phyloP scores from a whole-genome alignment of 768 basidiomycete genomes.

The Guyanaporus albipodus region DNA sequence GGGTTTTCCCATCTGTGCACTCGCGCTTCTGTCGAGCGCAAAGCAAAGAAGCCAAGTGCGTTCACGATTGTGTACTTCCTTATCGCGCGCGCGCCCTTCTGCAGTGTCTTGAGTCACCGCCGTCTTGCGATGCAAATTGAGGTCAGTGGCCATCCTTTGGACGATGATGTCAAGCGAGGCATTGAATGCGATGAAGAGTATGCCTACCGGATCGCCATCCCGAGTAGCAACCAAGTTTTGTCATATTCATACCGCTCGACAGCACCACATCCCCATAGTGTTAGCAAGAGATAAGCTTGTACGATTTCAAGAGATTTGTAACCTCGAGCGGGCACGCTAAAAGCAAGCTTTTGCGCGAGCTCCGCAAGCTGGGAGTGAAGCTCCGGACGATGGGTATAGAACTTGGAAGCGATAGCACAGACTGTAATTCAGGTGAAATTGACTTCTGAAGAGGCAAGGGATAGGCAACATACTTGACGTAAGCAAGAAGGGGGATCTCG shows the following conservation, averaged over 20 bases:
- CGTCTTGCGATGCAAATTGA: conserved; percentile 92
- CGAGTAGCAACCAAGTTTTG: conserved; percentile 85
- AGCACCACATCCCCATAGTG: conserved; percentile 89
- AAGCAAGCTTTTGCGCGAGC: conserved; percentile 83
- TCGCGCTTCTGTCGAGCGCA: conserved; percentile 81
- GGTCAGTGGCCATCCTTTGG: conserved; percentile 86
- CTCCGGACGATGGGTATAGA: conserved; percentile 78
- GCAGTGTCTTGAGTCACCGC: conserved; percentile 58
- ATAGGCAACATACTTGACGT: conserved; percentile 69
- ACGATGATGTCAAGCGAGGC: conserved; percentile 9
- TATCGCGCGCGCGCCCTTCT: conserved; percentile 76
- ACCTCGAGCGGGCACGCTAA: conserved; percentile 77
- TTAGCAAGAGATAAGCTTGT: conserved; percentile 88
- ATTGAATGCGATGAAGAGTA: background rate
- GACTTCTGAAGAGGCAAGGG: background rate
- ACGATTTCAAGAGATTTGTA: conserved; percentile 95
- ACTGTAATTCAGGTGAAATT: conserved; percentile 45
- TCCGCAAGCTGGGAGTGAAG: conserved; percentile 77
- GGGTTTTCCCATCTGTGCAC: conserved; percentile 97
- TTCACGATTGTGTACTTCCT: conserved; percentile 91
- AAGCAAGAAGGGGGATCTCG: conserved; percentile 89
- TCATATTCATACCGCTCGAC: conserved; percentile 97
- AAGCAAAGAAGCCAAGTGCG: conserved; percentile 91
- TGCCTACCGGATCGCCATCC: conserved; percentile 76
- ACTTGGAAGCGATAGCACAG: conserved; percentile 91